These are phyloP conservation scores for Cryphonectria carpinicola DNA, from an alignment of 2,329 filamentous ascomycete species.

Conservation along the genomic window DNA sequence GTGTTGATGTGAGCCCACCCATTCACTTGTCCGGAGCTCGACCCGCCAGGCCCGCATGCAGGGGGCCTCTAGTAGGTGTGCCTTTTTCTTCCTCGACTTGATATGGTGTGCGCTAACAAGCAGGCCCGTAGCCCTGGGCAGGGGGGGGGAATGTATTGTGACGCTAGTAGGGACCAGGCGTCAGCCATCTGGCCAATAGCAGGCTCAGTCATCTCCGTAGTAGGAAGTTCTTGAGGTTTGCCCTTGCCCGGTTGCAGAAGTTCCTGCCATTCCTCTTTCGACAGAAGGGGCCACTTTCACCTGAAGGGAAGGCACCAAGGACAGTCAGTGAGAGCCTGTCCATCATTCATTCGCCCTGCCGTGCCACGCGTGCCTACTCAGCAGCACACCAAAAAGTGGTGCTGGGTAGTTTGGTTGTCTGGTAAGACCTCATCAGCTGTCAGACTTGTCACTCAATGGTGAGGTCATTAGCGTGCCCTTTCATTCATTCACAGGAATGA, in stretches of 20 bases:
- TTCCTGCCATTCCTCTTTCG: conserved; percentile 9
- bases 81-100: not conserved
- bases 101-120: not conserved
- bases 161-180: conserved; percentile 16
- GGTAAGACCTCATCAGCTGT: conserved; percentile 2
- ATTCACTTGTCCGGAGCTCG: not conserved
- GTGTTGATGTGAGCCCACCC: not conserved
- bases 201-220: conserved; percentile 11
- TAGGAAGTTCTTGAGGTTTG: conserved; percentile 15
- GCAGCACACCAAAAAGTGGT: not conserved
- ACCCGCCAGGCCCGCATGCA: conserved; percentile 3
- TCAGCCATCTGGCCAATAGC: not conserved
- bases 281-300: not conserved
- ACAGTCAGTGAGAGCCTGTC: not conserved
- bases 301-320: not conserved
- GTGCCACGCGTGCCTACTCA: not conserved
- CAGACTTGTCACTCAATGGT: conserved; percentile 1
- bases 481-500: conserved; percentile 3
- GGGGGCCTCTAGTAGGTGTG: not conserved
- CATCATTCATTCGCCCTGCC: not conserved
- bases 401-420: not conserved
- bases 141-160: not conserved
- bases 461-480: conserved; percentile 8
- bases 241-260: conserved; percentile 11
- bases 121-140: not conserved